Base-by-base conservation (phyloP, 306 rosid genomes). In the Boehmeria nivea region DNA sequence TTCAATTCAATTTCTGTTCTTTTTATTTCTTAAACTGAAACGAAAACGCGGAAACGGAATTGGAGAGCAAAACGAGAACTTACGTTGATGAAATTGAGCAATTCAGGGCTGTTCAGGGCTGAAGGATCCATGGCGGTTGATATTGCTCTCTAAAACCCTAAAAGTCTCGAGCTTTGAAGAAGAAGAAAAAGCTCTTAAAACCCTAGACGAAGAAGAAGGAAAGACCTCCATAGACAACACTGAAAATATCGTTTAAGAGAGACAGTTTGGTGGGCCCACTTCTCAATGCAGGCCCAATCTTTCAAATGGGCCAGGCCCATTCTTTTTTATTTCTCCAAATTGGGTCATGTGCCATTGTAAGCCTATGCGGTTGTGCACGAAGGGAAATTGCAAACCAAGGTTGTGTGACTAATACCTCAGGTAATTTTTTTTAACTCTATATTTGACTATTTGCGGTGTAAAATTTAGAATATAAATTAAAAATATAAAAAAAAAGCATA, bases 21-120 rank as follows among this genome's bases (percentile, higher is more conserved):
- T n/a, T n/a, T n/a, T n/a, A n/a, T n/a, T n/a, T n/a, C n/a, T n/a
- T 38, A 8, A 20, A 55, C 2, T 12, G 66, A 11, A 58, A 44
- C 43, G n/a, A 61, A 66, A 62, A 24, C 26, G 19, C 17, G 8
- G 20, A n/a, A 14, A 40, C 6, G 23, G 15, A 5, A 38, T 0
- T 8, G 25, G 11, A 11, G 25, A 23, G 48, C 44, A 27, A 44
- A 0, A n/a, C 3, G 15, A 44, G 47, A 38, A 70, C 88, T 75
- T 75, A 91, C 99, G 14, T 76, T 71, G 66, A 85, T 85, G 40
- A 91, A 76, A 2, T 59, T 76, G 70, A 82, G 78, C 54, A 91
- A 45, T 42, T 91, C 99, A 17, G 87, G 47, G 20, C 78, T 74
- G 59, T 77, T 78, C 5, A 80, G 61, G 2, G 69, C 48, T 37